Evolutionary conservation across 768 basidiomycete species (phyloP).

Genomic region (Xerocomellus dryophilus): DNA sequence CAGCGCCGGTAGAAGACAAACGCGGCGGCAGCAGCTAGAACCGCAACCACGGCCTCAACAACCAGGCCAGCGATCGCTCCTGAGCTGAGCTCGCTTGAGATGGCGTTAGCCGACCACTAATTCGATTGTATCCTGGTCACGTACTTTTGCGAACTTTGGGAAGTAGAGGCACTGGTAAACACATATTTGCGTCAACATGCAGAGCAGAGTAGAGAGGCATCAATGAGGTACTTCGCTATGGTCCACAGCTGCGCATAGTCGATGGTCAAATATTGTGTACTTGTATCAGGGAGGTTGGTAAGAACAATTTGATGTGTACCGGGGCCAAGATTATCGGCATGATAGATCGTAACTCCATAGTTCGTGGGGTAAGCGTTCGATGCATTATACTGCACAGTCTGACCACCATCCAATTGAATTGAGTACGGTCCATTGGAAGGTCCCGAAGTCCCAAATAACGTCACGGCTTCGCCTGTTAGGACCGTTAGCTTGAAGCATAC

Average conservation of each 20-base stretch:
- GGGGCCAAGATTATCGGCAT: constrained; percentile 37
- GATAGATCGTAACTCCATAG: constrained; percentile 32
- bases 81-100: constrained; percentile 16
- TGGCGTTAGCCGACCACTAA: not conserved
- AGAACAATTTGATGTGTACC: constrained; percentile 36
- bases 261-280: constrained; percentile 27
- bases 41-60: constrained; percentile 12
- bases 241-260: constrained; percentile 32
- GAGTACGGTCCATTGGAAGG: constrained; percentile 35
- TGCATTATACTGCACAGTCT: constrained; percentile 16
- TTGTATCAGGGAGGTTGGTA: constrained; percentile 27
- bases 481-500: not conserved
- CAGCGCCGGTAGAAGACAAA: constrained; percentile 25
- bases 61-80: constrained; percentile 25
- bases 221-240: constrained; percentile 15
- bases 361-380: constrained; percentile 15
- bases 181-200: not conserved
- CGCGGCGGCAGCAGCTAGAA: constrained; percentile 13
- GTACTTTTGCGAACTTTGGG: constrained; percentile 8
- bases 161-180: not conserved
- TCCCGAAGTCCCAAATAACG: constrained; percentile 42
- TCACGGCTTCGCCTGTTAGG: constrained; percentile 42
- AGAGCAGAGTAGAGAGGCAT: not conserved
- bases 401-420: constrained; percentile 35
- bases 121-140: not conserved